Percentiles rank a stretch among this genome's conserved stretches.
phyloP scores from a whole-genome alignment of 768 basidiomycete genomes.

The Mycena galopus region DNA sequence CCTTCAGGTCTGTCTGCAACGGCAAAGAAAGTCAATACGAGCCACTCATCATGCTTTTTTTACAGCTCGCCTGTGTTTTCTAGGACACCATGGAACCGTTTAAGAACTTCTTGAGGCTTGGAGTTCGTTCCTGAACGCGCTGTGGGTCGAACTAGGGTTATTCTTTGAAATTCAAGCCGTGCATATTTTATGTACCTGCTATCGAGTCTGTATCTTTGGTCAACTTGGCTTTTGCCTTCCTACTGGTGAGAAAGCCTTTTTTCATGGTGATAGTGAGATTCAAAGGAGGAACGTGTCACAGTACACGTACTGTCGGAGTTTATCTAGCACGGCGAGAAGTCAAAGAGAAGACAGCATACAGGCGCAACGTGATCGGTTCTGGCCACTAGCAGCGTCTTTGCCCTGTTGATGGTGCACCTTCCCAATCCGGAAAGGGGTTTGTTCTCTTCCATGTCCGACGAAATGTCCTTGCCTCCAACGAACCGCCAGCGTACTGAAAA shows the following conservation, averaged over 20 bases:
- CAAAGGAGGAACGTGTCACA: too few relatives aligned
- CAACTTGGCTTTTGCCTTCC: conserved; percentile 21
- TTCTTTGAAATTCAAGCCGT: neutral
- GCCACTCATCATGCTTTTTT: too few relatives aligned
- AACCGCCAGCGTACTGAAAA: too few relatives aligned
- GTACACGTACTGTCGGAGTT: too few relatives aligned
- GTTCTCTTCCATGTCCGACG: too few relatives aligned
- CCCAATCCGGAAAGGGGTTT: too few relatives aligned
- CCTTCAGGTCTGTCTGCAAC: neutral
- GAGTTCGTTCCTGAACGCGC: neutral
- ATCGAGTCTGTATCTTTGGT: conserved; percentile 8
- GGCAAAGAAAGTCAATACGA: neutral
- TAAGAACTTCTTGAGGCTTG: neutral
- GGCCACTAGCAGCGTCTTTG: too few relatives aligned
- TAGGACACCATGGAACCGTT: neutral
- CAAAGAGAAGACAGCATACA: too few relatives aligned
- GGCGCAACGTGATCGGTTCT: too few relatives aligned
- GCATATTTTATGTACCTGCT: conserved; percentile 22
- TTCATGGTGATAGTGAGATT: conserved; percentile 6
- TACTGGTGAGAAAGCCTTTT: conserved; percentile 15
- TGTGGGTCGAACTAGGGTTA: neutral
- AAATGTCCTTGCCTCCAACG: too few relatives aligned
- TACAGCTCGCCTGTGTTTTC: conserved; percentile 3
- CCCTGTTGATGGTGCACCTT: too few relatives aligned
- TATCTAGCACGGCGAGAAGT: too few relatives aligned